Base-by-base conservation (phyloP, 345 rosid species). In the Hibiscus tridactylites region DNA sequence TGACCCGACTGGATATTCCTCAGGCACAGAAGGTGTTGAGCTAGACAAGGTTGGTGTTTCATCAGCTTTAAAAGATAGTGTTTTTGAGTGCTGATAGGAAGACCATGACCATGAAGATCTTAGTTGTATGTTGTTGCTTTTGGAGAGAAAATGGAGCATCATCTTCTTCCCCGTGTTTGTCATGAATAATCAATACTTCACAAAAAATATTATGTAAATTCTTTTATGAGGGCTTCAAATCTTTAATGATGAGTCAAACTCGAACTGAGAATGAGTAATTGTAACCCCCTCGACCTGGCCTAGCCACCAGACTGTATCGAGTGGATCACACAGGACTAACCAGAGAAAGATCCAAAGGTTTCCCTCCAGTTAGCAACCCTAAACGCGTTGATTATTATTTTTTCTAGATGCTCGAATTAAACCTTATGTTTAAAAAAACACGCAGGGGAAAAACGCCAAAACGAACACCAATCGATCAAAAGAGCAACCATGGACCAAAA, bases 41-140 rank as follows among this genome's bases (percentile, higher is more conserved):
- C 71, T 71, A 3, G 71, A 50, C 2, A 60, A 28, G 7, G 65
- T 82, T 60, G 60, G 83, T 82, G 74, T 75, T 81, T 49, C 57
- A 52, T 70, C 79, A 59, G 74, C 49, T 66, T 86, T 79, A 59
- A 88, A 94, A 74, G 97, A 94, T 33, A 81, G 82, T 68, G 97
- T 91, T 80, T 84, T 85, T 7, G 97, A 83, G 39, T 90, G 85
- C 46, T 90, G 86, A 65, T 86, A 91, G 70, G 88, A 83, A 29
- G 90, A 90, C 98, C 98, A 93, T 57, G 91, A 85, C 93, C 98
- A 93, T 12, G 88, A 77, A 4, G 89, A 62, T 28, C 16, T 37
- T 3, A 77, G 68, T 12, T 12, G 33, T 10, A 7, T 5, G 63
- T 3, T n/a, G 64, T 37, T 67, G 75, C 62, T 80, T 70, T 78